phyloP scores from a whole-genome alignment of 2,329 filamentous ascomycete species.

The Fusarium begoniae region DNA sequence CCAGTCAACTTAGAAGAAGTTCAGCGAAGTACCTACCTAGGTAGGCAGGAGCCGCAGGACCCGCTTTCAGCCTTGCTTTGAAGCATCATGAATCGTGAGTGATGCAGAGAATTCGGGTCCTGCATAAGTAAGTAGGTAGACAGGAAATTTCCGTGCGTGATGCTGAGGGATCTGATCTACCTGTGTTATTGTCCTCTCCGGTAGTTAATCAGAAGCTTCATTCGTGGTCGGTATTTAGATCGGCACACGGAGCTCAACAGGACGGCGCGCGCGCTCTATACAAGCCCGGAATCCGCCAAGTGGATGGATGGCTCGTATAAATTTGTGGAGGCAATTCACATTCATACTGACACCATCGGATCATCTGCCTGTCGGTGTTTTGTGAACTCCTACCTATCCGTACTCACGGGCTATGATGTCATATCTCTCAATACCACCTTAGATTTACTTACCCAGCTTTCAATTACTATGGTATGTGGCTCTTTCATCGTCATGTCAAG shows the following conservation, averaged over 20 bases:
- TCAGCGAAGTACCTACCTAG: background rate
- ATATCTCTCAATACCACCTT: background rate
- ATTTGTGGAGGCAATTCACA: background rate
- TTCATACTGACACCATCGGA: background rate
- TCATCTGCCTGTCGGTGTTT: background rate
- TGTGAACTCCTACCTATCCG: background rate
- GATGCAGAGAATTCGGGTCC: background rate
- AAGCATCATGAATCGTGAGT: background rate
- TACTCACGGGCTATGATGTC: slow-evolving; percentile 16
- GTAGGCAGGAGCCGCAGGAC: background rate
- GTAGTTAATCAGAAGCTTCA: background rate
- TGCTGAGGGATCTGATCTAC: background rate
- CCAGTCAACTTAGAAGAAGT: background rate
- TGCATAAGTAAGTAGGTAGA: background rate
- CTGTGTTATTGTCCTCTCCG: background rate
- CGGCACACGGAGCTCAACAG: slow-evolving; percentile 1
- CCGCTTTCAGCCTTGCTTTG: background rate
- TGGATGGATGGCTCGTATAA: background rate
- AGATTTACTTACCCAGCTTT: background rate
- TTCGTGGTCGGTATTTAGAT: background rate
- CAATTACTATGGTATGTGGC: background rate
- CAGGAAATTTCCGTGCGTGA: background rate
- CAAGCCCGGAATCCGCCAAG: slow-evolving; percentile 10
- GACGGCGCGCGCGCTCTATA: background rate
- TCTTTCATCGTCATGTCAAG: background rate